A percentile compares a stretch with the other conserved stretches of the same genome.
phyloP scores from a whole-genome alignment of 192 early-diverging fungal species.

The Phlyctochytrium planicorne region DNA sequence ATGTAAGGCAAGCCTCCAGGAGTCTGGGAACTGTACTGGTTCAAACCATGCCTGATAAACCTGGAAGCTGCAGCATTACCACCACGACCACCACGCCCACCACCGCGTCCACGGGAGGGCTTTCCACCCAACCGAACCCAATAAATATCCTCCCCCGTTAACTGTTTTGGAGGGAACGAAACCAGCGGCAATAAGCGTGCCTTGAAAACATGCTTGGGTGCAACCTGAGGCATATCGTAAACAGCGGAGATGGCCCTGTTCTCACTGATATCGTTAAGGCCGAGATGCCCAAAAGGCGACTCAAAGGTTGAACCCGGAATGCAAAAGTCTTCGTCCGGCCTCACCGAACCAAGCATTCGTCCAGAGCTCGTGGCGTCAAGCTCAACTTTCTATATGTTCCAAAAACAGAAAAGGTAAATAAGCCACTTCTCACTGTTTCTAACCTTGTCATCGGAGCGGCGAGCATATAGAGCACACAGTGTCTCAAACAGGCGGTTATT shows the following conservation, averaged over 20 bases:
- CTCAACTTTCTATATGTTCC: conserved; percentile 21
- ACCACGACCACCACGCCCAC: neutral
- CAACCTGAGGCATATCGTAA: conserved; percentile 46
- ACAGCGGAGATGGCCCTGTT: conserved; percentile 36
- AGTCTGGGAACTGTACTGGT: neutral
- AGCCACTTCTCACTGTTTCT: neutral
- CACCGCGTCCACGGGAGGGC: conserved; percentile 13
- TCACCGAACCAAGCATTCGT: conserved; percentile 34
- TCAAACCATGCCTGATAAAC: conserved; percentile 18
- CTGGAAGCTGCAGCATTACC: conserved; percentile 15
- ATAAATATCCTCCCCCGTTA: conserved; percentile 37
- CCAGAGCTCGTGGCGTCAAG: conserved; percentile 30
- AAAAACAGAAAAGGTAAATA: neutral
- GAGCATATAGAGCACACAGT: conserved; percentile 42
- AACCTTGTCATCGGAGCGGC: conserved; percentile 13
- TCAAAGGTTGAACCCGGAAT: conserved; percentile 50
- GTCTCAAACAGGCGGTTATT: conserved; percentile 37
- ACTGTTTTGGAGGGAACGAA: conserved; percentile 17
- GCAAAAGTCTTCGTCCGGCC: conserved; percentile 44
- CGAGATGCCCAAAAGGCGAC: conserved; percentile 38
- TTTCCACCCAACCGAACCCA: conserved; percentile 35
- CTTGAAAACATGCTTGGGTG: conserved; percentile 29
- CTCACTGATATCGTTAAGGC: conserved; percentile 39
- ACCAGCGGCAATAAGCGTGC: conserved; percentile 23
- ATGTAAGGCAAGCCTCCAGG: conserved; percentile 13